These are phyloP conservation scores for Graphiopsis chlorocephala DNA, from an alignment of 2,329 filamentous ascomycete species.

Conservation along the genomic window DNA sequence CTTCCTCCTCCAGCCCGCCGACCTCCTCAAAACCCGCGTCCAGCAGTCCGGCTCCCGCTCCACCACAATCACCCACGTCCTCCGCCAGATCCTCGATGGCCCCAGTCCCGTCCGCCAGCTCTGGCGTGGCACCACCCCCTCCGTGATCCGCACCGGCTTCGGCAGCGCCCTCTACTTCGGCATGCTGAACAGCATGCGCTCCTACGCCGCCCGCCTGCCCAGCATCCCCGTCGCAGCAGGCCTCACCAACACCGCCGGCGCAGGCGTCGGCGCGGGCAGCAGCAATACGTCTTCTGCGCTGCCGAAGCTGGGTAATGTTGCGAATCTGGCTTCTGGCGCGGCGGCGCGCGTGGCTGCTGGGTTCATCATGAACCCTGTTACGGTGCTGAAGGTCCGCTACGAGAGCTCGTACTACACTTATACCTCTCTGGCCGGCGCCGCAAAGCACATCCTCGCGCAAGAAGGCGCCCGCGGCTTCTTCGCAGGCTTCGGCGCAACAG, in stretches of 20 bases:
- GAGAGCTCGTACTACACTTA: constrained; percentile 87
- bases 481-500: constrained; percentile 88
- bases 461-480: constrained; percentile 86
- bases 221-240: constrained; percentile 21
- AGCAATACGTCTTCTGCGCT: constrained; percentile 62
- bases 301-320: constrained; percentile 76
- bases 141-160: constrained; percentile 87
- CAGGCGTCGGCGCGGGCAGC: constrained; percentile 18
- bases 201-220: constrained; percentile 36
- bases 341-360: constrained; percentile 81
- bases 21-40: constrained; percentile 92
- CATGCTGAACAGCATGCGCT: constrained; percentile 64
- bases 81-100: constrained; percentile 67
- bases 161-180: constrained; percentile 95
- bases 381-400: constrained; percentile 93
- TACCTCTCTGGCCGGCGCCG: constrained; percentile 69
- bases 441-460: constrained; percentile 66
- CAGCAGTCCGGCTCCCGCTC: constrained; percentile 76
- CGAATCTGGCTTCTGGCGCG: constrained; percentile 82
- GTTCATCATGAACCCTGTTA: constrained; percentile 91
- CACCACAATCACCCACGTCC: constrained; percentile 62
- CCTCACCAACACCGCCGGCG: constrained; percentile 3
- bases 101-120: constrained; percentile 68
- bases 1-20: constrained; percentile 87
- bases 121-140: constrained; percentile 91